phyloP scores from a whole-genome alignment of 345 rosid genomes.

The Euclidium syriacum region DNA sequence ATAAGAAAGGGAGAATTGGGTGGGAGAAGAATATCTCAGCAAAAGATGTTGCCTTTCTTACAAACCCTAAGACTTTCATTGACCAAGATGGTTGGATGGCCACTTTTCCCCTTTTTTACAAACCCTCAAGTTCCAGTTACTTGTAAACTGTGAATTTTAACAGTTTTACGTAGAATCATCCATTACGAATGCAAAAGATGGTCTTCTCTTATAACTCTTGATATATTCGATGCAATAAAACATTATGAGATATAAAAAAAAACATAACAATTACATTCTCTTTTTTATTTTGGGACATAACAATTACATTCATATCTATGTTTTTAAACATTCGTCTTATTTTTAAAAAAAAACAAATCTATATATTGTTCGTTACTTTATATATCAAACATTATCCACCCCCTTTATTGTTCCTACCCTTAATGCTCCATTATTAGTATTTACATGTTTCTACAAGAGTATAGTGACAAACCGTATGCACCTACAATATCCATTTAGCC shows the following conservation, averaged over 20 bases:
- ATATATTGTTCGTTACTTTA: background rate
- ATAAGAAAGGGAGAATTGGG: conserved; percentile 24
- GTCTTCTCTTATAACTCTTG: too few species aligned
- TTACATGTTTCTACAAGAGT: too few species aligned
- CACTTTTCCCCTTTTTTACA: too few species aligned
- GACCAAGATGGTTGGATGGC: conserved; percentile 37
- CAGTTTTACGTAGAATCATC: too few species aligned
- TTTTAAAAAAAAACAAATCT: background rate
- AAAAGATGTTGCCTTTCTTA: background rate
- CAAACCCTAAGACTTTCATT: conserved; percentile 21
- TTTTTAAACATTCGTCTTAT: background rate
- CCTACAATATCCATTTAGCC: conserved; percentile 13
- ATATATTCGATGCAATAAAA: too few species aligned
- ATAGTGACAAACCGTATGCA: too few species aligned
- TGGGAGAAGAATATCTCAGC: conserved; percentile 39
- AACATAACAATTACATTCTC: too few species aligned
- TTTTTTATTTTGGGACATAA: background rate
- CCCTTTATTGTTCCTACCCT: background rate
- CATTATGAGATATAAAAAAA: too few species aligned
- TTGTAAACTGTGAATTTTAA: too few species aligned
- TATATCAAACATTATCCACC: background rate
- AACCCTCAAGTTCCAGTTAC: too few species aligned
- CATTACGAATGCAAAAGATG: too few species aligned
- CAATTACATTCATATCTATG: background rate
- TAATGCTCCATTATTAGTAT: background rate